A percentile compares a stretch with the other conserved stretches of the same genome.
These are phyloP conservation scores for Naganishia onofrii DNA, from an alignment of 768 basidiomycete genomes.

Conservation along the genomic window DNA sequence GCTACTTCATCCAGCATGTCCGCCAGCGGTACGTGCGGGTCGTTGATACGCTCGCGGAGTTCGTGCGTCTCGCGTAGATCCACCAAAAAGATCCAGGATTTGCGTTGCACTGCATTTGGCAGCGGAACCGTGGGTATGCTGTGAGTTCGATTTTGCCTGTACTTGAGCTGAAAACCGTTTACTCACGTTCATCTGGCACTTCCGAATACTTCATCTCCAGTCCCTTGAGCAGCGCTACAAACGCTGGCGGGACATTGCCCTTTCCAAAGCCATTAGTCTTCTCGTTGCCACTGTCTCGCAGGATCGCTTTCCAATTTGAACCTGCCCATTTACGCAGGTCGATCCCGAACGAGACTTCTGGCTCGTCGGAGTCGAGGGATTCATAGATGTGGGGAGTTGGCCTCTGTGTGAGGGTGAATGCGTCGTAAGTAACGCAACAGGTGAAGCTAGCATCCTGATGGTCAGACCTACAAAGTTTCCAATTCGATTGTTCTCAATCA, in stretches of 20 bases:
- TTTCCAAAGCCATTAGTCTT: slow-evolving; percentile 59
- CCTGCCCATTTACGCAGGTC: slow-evolving; percentile 83
- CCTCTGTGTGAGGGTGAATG: slow-evolving; percentile 48
- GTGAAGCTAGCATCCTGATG: too few relatives aligned
- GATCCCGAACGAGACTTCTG: slow-evolving; percentile 84
- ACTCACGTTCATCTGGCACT: slow-evolving; percentile 66
- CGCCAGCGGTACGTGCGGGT: slow-evolving; percentile 52
- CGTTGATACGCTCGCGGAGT: slow-evolving; percentile 79
- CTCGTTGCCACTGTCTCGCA: slow-evolving; percentile 51
- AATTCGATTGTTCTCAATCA: slow-evolving; percentile 89
- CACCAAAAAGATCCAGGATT: slow-evolving; percentile 87
- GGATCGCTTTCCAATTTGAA: slow-evolving; percentile 64
- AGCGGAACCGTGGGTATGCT: background rate
- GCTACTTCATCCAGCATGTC: slow-evolving; percentile 61
- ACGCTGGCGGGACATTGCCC: slow-evolving; percentile 65
- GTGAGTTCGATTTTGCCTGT: background rate
- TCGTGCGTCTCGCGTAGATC: slow-evolving; percentile 79
- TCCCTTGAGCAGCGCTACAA: slow-evolving; percentile 65
- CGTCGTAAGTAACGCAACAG: background rate
- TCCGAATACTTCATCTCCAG: slow-evolving; percentile 65
- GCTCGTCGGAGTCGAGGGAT: slow-evolving; percentile 66
- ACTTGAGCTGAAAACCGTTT: background rate
- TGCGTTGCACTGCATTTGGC: slow-evolving; percentile 66
- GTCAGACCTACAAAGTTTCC: slow-evolving; percentile 66
- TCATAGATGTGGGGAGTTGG: slow-evolving; percentile 76